These are phyloP conservation scores for Astragalus glycyphyllos DNA, from an alignment of 306 rosid genomes.

Conservation along the genomic window DNA sequence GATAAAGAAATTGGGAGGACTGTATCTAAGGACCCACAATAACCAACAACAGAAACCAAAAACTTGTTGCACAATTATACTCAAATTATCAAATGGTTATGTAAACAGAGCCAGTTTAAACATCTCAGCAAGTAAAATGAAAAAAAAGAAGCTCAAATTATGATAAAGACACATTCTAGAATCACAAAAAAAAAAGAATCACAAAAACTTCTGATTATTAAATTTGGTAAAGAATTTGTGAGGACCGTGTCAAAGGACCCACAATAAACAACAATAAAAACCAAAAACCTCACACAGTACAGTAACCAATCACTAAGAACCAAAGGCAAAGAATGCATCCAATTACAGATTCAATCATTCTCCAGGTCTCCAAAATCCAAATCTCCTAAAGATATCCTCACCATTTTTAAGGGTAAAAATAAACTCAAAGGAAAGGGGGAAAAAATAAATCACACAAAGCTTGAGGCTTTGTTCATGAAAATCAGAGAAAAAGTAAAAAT, in stretches of 20 bases:
- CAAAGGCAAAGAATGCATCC: background rate
- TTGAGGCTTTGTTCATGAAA: background rate
- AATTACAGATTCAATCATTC: constrained; percentile 24
- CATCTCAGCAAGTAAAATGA: constrained; percentile 21
- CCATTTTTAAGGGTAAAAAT: background rate
- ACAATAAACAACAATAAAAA: constrained; percentile 11
- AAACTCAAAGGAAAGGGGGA: background rate
- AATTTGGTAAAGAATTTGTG: background rate
- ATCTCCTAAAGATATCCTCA: background rate
- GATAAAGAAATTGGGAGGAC: background rate
- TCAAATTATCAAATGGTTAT: background rate
- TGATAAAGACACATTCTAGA: background rate
- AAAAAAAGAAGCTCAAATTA: background rate
- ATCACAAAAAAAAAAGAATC: background rate
- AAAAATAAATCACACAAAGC: background rate
- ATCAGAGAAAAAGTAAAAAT: background rate
- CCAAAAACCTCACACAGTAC: background rate
- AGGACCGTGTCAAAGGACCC: constrained; percentile 6
- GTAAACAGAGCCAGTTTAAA: constrained; percentile 1
- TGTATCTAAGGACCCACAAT: constrained; percentile 20
- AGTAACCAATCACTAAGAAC: background rate
- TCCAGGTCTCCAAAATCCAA: too few species aligned
- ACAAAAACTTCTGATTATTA: background rate
- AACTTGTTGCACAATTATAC: background rate
- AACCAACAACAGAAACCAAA: background rate